Conservation (phyloP, 73 alveolate genomes). For the Uronychia setigera region DNA sequence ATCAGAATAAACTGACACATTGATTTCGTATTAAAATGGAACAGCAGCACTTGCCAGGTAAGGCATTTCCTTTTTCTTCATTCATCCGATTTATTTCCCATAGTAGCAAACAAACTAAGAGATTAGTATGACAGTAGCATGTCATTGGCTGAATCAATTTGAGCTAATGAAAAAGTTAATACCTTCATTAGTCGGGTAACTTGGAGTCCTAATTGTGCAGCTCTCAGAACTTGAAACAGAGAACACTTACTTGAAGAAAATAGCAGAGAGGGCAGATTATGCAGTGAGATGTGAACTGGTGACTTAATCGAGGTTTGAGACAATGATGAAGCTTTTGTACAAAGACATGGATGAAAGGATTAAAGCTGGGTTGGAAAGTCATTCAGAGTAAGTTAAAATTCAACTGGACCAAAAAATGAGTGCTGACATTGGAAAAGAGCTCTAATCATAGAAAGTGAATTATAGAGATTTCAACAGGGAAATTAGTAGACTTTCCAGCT, state of each 20-base stretch:
- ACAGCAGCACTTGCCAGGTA: too few relatives aligned
- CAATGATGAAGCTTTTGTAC: neutral
- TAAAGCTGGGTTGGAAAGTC: constrained; percentile 13
- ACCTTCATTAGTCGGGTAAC: neutral
- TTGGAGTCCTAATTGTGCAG: neutral
- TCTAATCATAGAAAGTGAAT: neutral
- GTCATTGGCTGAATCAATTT: constrained; percentile 4
- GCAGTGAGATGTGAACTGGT: constrained; percentile 7
- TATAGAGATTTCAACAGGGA: constrained; percentile 19
- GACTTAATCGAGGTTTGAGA: neutral
- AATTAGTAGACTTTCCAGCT: neutral
- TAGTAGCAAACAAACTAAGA: neutral
- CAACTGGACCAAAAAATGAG: constrained; percentile 5
- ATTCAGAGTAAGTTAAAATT: neutral
- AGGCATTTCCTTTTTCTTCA: too few relatives aligned
- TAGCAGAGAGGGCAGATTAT: neutral
- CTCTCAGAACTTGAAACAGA: neutral
- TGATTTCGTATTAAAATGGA: too few relatives aligned
- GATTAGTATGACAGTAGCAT: neutral
- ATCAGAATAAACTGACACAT: too few relatives aligned
- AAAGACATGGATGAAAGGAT: constrained; percentile 9
- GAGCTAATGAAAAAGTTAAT: neutral
- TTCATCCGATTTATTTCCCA: too few relatives aligned
- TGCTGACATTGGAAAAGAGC: neutral
- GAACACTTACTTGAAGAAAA: neutral